Conservation (phyloP, 2,329 filamentous ascomycete species). For the Hypocreales sp. region DNA sequence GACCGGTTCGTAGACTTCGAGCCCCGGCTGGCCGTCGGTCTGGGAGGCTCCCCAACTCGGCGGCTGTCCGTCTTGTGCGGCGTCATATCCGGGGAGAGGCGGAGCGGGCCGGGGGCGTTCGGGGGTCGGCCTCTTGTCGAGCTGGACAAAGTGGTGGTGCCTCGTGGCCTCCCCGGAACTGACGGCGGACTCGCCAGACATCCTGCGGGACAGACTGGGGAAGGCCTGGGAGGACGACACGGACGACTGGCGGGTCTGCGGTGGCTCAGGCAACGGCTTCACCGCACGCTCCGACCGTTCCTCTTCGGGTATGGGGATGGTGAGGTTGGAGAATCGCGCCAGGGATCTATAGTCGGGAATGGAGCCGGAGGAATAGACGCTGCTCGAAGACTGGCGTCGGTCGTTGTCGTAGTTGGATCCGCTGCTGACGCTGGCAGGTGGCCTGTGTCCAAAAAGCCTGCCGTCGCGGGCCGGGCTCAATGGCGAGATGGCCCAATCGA, state of each 20-base stretch:
- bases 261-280: no score
- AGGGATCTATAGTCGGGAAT: no score
- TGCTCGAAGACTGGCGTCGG: conserved; percentile 5
- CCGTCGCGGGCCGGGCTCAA: background rate
- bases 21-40: conserved; percentile 1
- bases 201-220: background rate
- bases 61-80: background rate
- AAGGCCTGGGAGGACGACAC: background rate
- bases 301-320: no score
- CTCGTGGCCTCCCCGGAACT: conserved; percentile 3
- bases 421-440: conserved; percentile 1
- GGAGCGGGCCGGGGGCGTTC: no score
- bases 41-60: no score
- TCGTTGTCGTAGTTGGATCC: conserved; percentile 5
- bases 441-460: background rate
- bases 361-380: conserved; percentile 5
- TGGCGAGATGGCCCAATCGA: conserved; percentile 6
- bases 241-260: no score
- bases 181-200: background rate
- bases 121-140: no score
- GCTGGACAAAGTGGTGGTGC: no score
- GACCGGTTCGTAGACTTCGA: conserved; percentile 1
- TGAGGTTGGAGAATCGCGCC: no score
- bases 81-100: no score
- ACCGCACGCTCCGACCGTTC: no score